Evolutionary conservation across 805 yeast genomes (phyloP), one percentile per base, ranked within the genome.

Genomic region (Cyberlindnera veronae): DNA sequence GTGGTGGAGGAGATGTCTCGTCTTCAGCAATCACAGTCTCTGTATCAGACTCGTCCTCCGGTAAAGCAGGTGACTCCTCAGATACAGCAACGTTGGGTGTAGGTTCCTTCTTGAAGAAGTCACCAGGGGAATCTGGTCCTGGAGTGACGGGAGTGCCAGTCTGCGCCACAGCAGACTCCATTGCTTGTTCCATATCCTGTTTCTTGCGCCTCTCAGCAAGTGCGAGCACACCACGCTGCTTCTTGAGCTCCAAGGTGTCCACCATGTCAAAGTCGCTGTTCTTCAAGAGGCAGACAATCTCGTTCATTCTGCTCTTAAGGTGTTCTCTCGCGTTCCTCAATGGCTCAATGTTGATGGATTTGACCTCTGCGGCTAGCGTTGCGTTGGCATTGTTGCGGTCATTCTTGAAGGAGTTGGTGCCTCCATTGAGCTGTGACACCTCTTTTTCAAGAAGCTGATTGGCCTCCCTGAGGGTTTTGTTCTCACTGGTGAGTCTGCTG

Each of bases 401-500:
- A n/a, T 17, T 22, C 16, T 33, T 30, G 34, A 22, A 21, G 17
- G 19, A n/a, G 16, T 10, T 18, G 23, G 16, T 20, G 13, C 18
- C 16, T 13, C 21, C 13, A 13, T 29, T 34, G 16, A 28, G n/a
- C 14, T 24, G 19, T 9, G 21, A 29, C 20, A 42, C 33, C 27
- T 44, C 32, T 15, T 16, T 18, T n/a, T 36, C 42, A 13, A 47
- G 36, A 12, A 32, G 26, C 14, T 31, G 33, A 12, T 43, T 42
- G 13, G 30, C 29, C 29, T 36, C 32, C 32, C 44, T 55, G 34
- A 69, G 45, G 6, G 62, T 69, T 27, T 66, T 62, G 48, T 74
- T 75, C 46, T 77, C 81, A 28, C 78, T 72, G 48, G 77, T 81
- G 15, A 78, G 60, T 34, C 64, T 66, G 4, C 77, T 69, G 34